Base-by-base conservation (phyloP, 2,329 filamentous ascomycete species). In the Trichoderma citrinoviride region DNA sequence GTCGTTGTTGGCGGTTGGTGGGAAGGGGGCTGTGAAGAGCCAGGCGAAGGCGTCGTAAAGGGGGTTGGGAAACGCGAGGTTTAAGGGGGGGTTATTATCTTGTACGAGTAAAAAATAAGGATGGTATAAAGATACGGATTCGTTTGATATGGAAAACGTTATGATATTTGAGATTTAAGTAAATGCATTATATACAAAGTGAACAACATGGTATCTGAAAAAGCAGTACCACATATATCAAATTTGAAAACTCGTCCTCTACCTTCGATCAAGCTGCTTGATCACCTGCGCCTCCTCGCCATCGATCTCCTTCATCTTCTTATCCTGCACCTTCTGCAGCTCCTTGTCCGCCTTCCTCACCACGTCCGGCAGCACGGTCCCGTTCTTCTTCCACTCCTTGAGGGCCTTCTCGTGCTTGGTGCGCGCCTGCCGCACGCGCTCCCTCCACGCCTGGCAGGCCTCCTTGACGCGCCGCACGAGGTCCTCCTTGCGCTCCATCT, bases 291-390 rank as follows among this genome's bases (percentile, higher is more conserved):
- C 82, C 77, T 87, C 84, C 46, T 77, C 77, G 12, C 70, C 71
- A 52, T 84, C 80, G 53, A 87, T 79, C 62, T 77, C 78, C 72
- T 79, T 78, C 76, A 85, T 80, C 73, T 81, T 78, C 75, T 83
- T 83, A 65, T 84, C 81, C 76, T 83, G 82, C 65, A 80, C 67
- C 75, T 81, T 81, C 71, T 82, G 80, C 71, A 81, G 68, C 71
- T 80, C 77, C 64, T 74, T 80, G 44, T 82, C 79, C 5, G 84
- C 77, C 71, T 80, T 78, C 68, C 77, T 77, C 67, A 80, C 79
- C n/a, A 82, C 72, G 68, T 87, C 84, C 1, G 78, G 77, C 46
- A 79, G 71, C 33, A 87, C 69, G 12, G 68, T 41, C 21, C 75
- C 76, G 10, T 77, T 78, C 75, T 80, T 80, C 68, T 73, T 76